Percentiles rank a stretch among this genome's conserved stretches.
Evolutionary conservation across 306 rosid genomes (phyloP).

Genomic region (Prunus dulcis): DNA sequence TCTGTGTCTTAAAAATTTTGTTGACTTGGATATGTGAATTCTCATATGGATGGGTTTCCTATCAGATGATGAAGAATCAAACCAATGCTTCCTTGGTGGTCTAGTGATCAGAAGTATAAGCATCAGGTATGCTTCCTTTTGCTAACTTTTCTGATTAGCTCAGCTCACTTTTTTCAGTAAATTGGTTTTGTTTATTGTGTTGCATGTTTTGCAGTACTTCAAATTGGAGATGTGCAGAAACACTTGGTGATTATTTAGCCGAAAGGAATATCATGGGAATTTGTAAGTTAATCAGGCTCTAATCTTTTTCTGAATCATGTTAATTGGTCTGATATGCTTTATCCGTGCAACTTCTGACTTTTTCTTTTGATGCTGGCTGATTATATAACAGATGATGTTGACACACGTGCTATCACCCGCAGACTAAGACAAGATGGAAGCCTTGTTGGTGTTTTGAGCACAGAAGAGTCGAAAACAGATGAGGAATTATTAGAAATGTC

Average conservation of each 20-base stretch:
- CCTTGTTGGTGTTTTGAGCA: constrained; percentile 89
- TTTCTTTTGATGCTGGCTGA: constrained; percentile 6
- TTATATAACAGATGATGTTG: constrained; percentile 80
- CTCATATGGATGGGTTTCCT: constrained; percentile 8
- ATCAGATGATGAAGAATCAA: constrained; percentile 86
- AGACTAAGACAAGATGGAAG: constrained; percentile 92
- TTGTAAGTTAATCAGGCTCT: constrained; percentile 51
- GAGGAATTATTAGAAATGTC: constrained; percentile 76
- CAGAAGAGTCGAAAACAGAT: constrained; percentile 71
- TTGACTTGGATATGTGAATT: constrained; percentile 9
- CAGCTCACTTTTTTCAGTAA: neutral
- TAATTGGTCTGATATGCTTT: neutral
- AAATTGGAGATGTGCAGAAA: constrained; percentile 77
- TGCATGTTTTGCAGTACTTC: constrained; percentile 58
- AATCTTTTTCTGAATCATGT: neutral
- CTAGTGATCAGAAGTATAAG: constrained; percentile 81
- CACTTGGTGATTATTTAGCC: constrained; percentile 68
- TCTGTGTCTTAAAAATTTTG: neutral
- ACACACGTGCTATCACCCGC: constrained; percentile 89
- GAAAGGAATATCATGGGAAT: constrained; percentile 92
- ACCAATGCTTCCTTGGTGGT: constrained; percentile 79
- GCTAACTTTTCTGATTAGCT: constrained; percentile 9
- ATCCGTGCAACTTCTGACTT: neutral
- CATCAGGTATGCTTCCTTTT: constrained; percentile 48
- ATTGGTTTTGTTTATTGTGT: constrained; percentile 16